phyloP scores from a whole-genome alignment of 495 filamentous ascomycete species.

The Talaromyces liani region DNA sequence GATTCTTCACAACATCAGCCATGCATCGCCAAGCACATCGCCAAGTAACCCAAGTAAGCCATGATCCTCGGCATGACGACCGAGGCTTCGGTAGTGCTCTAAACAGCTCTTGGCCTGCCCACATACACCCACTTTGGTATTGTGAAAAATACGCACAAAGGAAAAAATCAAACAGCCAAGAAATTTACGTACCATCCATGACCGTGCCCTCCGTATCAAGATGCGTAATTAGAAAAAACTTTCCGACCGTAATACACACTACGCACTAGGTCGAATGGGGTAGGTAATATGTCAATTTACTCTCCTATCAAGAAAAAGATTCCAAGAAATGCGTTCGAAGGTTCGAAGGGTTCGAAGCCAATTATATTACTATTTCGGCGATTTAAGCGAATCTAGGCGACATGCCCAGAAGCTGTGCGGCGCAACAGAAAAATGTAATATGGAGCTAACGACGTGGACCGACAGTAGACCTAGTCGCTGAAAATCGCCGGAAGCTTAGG shows the following conservation, averaged over 20 bases:
- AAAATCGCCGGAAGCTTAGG: too few species aligned
- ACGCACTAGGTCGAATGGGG: background rate
- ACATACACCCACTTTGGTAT: background rate
- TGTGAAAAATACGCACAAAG: background rate
- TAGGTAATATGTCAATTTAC: background rate
- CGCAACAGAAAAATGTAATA: too few species aligned
- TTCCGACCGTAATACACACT: background rate
- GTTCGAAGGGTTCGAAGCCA: background rate
- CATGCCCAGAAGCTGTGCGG: too few species aligned
- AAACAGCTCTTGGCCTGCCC: background rate
- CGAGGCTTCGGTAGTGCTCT: background rate
- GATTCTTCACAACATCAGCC: background rate
- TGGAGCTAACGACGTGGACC: too few species aligned
- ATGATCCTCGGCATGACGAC: background rate
- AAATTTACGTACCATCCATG: background rate
- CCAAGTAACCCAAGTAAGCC: background rate
- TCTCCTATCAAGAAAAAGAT: background rate
- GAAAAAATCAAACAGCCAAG: background rate
- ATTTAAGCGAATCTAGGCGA: background rate
- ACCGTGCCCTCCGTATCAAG: background rate
- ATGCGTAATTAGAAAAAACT: background rate
- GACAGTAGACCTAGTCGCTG: too few species aligned
- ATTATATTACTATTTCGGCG: background rate
- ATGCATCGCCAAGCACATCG: background rate
- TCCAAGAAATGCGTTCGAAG: background rate